These are phyloP conservation scores for Stromatinia cepivora DNA, from an alignment of 2,329 filamentous ascomycete species.

Conservation along the genomic window DNA sequence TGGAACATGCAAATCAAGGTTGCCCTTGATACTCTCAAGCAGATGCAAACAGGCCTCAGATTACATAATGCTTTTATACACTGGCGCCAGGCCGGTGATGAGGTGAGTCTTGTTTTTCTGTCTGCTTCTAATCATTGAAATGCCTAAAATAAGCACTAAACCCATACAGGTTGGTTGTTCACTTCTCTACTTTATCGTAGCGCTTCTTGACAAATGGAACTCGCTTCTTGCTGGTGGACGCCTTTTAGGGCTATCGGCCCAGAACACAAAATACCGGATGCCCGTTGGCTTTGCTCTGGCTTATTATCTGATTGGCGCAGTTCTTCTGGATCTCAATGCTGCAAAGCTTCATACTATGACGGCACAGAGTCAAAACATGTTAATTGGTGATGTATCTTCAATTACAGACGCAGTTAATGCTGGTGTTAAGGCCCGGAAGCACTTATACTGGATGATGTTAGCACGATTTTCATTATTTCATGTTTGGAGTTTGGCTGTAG, in stretches of 20 bases:
- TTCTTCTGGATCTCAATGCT: conserved; percentile 41
- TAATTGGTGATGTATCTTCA: conserved; percentile 20
- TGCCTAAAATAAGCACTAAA: not conserved
- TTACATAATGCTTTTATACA: conserved; percentile 41
- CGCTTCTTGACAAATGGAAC: conserved; percentile 42
- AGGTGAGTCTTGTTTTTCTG: conserved; percentile 49
- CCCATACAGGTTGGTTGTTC: conserved; percentile 35
- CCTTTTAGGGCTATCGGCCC: conserved; percentile 42
- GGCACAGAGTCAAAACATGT: conserved; percentile 16
- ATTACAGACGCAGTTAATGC: conserved; percentile 17
- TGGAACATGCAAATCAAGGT: conserved; percentile 42
- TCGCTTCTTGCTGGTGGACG: conserved; percentile 35
- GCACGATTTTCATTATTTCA: conserved; percentile 50
- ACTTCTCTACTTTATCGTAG: conserved; percentile 41
- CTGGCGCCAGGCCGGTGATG: conserved; percentile 40
- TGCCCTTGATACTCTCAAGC: conserved; percentile 37
- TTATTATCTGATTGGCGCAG: conserved; percentile 45
- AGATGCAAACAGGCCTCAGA: conserved; percentile 40
- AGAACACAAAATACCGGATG: conserved; percentile 45
- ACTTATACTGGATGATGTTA: conserved; percentile 40
- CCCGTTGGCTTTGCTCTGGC: conserved; percentile 46
- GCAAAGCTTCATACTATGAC: conserved; percentile 21
- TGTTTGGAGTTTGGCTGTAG: conserved; percentile 41
- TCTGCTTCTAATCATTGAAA: not conserved
- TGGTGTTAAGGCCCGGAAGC: conserved; percentile 41